A percentile compares a stretch with the other conserved stretches of the same genome.
These are phyloP conservation scores for Mycena galopus DNA, from an alignment of 768 basidiomycete species.

Conservation along the genomic window DNA sequence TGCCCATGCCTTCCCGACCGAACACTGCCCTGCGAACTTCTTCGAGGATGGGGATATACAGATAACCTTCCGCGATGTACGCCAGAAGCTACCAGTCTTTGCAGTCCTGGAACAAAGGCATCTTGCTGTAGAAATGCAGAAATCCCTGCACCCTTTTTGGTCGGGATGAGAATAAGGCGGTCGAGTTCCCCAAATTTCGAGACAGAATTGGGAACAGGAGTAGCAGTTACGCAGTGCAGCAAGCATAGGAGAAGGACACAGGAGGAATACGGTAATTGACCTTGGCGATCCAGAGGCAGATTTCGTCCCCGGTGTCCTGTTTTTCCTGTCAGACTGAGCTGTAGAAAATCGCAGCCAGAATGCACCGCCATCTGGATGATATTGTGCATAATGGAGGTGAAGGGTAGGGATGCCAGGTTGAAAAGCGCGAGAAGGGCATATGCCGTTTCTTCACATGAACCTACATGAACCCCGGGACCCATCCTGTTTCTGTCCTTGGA, in stretches of 20 bases:
- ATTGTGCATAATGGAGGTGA: background rate
- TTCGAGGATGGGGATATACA: background rate
- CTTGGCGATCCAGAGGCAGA: constrained; percentile 3
- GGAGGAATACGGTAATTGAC: background rate
- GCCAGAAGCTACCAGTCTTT: background rate
- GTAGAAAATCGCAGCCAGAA: background rate
- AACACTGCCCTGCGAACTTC: background rate
- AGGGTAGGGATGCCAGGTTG: background rate
- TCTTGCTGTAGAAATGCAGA: background rate
- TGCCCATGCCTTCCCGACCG: background rate
- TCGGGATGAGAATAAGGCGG: background rate
- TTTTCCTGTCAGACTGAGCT: background rate
- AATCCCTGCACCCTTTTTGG: background rate
- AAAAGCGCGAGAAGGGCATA: background rate
- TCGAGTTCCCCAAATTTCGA: background rate
- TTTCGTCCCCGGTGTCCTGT: background rate
- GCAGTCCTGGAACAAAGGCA: background rate
- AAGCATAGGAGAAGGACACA: background rate
- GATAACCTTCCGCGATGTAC: background rate
- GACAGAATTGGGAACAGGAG: background rate
- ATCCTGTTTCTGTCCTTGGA: background rate
- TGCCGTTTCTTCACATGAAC: constrained; percentile 1
- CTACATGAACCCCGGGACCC: background rate
- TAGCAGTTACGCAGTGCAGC: background rate
- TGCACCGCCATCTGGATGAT: background rate